Base-by-base conservation (phyloP, 495 filamentous ascomycete genomes). In the Peziza echinospora region DNA sequence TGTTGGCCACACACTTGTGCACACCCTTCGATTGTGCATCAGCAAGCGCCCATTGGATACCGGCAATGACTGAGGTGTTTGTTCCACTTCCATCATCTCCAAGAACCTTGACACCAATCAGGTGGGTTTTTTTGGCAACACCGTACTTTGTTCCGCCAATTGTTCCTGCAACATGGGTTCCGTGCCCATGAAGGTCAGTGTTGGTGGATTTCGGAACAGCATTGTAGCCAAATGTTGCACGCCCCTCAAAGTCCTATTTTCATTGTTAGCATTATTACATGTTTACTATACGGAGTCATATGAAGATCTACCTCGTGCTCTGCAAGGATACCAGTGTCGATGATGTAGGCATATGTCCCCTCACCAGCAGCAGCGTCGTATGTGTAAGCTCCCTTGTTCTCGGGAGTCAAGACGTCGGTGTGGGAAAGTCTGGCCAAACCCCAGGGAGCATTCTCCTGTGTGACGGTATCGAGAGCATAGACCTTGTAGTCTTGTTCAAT, bases 321-420 rank as follows among this genome's bases (percentile, higher is more conserved):
- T n/a, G n/a, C n/a, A n/a, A n/a, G n/a, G n/a, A n/a, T 89, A 54
- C 91, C 91, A 42, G 91, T 99, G 65, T 99, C 91, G 62, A 99
- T 92, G 47, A 96, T 80, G 62, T 99, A 99, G 49, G 85, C 91
- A 69, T 99, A 91, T 58, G 96, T 87, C 64, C 91, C 91, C 67
- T 94, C 86, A 60, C 91, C 91, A 59, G 83, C 86, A 39, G 91
- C 78, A 40, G 73, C 75, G 22, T 86, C 73, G 61, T 87, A 94
- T 10, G 94, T 71, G 66, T 96, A 99, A 68, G 96, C 94, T 72
- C 93, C 94, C 72, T 86, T 94, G 62, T 74, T 84, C 51, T 80
- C 78, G 63, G 93, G 94, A 58, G 71, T 72, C 50, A 99, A 74
- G 54, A 69, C 65, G 51, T 91, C 71, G 46, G 91, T 80, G 67